A percentile compares a stretch with the other conserved stretches of the same genome.
Evolutionary conservation across 2,329 filamentous ascomycete species (phyloP).

Genomic region (Colletotrichum phormii): DNA sequence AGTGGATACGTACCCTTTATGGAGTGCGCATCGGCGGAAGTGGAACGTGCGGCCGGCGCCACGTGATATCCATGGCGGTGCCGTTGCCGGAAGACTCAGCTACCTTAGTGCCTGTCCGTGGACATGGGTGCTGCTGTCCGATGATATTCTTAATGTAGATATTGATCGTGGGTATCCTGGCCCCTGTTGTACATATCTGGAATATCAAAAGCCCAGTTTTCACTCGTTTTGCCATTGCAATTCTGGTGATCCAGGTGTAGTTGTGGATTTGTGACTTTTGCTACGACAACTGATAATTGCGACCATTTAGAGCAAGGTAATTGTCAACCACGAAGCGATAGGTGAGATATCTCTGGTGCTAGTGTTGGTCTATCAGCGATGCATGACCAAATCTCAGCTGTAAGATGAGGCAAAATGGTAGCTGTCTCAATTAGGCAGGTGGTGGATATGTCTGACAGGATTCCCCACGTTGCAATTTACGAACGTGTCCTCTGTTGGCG

Average conservation of each 20-base stretch:
- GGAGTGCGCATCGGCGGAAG: not conserved
- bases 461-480: slow-evolving; percentile 20
- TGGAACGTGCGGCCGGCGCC: not conserved
- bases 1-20: not conserved
- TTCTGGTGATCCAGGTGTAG: not conserved
- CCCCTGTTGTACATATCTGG: slow-evolving; percentile 19
- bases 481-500: slow-evolving; percentile 32
- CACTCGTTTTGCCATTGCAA: not conserved
- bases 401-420: slow-evolving; percentile 14
- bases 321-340: not conserved
- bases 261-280: not conserved
- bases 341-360: not conserved
- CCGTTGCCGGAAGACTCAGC: not conserved
- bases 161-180: not conserved
- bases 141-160: slow-evolving; percentile 19
- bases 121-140: not conserved
- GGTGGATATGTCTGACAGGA: slow-evolving; percentile 18
- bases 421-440: slow-evolving; percentile 33
- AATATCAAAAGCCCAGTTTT: slow-evolving; percentile 4
- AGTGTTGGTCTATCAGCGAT: not conserved
- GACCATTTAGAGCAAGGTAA: not conserved
- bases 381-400: slow-evolving; percentile 23
- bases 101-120: not conserved
- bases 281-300: not conserved
- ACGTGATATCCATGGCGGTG: not conserved